A percentile compares a stretch with the other conserved stretches of the same genome.
These are phyloP conservation scores for Phaffomyces antillensis DNA, from an alignment of 805 yeast species.

Conservation along the genomic window DNA sequence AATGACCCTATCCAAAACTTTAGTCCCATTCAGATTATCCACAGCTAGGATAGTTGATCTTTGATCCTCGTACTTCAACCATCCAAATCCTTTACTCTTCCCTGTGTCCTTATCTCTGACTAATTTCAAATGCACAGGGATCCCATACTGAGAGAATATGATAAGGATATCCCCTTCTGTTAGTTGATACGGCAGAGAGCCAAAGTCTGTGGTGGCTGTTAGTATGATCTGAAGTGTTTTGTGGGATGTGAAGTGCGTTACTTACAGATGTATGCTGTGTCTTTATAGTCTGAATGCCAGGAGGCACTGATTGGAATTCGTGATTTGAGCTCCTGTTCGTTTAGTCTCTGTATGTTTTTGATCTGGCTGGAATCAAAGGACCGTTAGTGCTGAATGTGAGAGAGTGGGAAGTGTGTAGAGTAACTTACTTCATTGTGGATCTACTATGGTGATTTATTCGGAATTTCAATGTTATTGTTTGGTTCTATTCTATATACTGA, in stretches of 20 bases:
- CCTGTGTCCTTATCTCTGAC: constrained; percentile 61
- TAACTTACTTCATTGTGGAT: no score
- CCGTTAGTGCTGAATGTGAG: no score
- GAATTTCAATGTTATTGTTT: no score
- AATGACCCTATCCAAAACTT: constrained; percentile 41
- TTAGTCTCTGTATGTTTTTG: constrained; percentile 29
- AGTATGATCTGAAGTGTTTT: no score
- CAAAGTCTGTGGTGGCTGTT: constrained; percentile 37
- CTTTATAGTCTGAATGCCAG: constrained; percentile 84
- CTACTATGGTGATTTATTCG: no score
- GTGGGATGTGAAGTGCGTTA: no score
- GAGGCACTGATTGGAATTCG: constrained; percentile 59
- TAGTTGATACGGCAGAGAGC: constrained; percentile 56
- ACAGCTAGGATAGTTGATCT: constrained; percentile 77
- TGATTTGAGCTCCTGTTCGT: constrained; percentile 57
- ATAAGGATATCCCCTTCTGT: constrained; percentile 71
- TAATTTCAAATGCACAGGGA: constrained; percentile 69
- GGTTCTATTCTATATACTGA: no score
- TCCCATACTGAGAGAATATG: constrained; percentile 85
- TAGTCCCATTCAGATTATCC: constrained; percentile 76
- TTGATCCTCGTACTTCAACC: constrained; percentile 75
- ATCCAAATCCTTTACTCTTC: constrained; percentile 68
- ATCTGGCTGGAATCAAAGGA: no score
- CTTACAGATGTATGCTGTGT: constrained; percentile 62
- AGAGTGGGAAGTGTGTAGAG: no score